Evolutionary conservation across 495 filamentous ascomycete species (phyloP), one percentile per base, ranked within the genome.

Genomic region (Xeromyces bisporus): DNA sequence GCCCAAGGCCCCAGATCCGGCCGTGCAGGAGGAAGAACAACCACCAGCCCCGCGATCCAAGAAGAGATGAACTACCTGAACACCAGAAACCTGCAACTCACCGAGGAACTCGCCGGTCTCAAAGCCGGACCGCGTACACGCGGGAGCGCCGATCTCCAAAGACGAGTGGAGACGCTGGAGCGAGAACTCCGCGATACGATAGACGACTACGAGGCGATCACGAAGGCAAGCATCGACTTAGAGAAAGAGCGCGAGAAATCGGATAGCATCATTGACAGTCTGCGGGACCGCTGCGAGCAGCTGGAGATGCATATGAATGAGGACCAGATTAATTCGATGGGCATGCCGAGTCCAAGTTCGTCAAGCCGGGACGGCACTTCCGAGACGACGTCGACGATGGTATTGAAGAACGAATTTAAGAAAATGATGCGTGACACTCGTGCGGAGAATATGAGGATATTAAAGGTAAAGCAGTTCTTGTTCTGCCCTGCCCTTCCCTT

Each of bases 341-440:
- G 77, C 18, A 52, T 71, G 24, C 66, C 61, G 48, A 70, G 65
- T 40, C 65, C 70, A 26, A 56, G 37, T 15, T 53, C 62, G 0
- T 46, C 60, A 26, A 56, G 53, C 33, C 54, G 62, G 23, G 62
- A 67, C 37, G 55, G 49, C 16, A 40, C 53, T 7, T 56, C 56
- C 9, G 71, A 74, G 42, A 70, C 60, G 7, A 84, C 73, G 2
- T 79, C 73, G 41, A 81, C 72, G 2, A 70, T 68, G 58, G 73
- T 83, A 11, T 50, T 87, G 32, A 77, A 75, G 55, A 78, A 73
- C 31, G 80, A 87, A 48, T 87, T 87, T 48, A 80, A 80, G 63
- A 84, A 82, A 61, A 85, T 87, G 80, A 87, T 85, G 80, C 65
- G 76, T 31, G 80, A 85, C 40, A 78, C 75, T 34, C 71, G 77